phyloP scores from a whole-genome alignment of 2,329 filamentous ascomycete genomes.

The Aspergillus oerlinghausenensis region DNA sequence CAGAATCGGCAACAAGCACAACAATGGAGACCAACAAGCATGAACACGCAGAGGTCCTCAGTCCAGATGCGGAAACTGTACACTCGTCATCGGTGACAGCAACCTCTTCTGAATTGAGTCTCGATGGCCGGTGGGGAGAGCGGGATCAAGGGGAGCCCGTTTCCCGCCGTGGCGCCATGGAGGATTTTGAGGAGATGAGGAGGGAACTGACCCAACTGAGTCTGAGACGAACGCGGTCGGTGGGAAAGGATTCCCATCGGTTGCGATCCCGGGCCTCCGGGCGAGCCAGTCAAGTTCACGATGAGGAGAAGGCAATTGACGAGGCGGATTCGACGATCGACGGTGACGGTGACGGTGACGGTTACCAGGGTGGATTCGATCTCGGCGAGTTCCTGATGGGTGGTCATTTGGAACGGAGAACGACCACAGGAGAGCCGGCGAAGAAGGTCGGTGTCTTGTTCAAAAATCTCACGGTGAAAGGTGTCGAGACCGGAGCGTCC shows the following conservation, averaged over 20 bases:
- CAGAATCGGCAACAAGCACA: slow-evolving; percentile 5
- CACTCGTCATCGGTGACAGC: not conserved
- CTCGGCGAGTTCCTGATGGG: slow-evolving; percentile 67
- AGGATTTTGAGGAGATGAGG: slow-evolving; percentile 56
- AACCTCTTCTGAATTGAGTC: slow-evolving; percentile 10
- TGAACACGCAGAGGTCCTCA: not conserved
- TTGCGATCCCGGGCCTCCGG: slow-evolving; percentile 20
- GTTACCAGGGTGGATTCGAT: slow-evolving; percentile 52
- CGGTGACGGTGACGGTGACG: slow-evolving; percentile 18
- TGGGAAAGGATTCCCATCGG: slow-evolving; percentile 23
- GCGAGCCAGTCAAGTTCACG: slow-evolving; percentile 26
- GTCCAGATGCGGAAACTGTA: not conserved
- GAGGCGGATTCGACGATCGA: slow-evolving; percentile 17
- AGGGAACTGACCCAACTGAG: slow-evolving; percentile 53
- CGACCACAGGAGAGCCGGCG: slow-evolving; percentile 57
- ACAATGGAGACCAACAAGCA: slow-evolving; percentile 2
- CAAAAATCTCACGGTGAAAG: slow-evolving; percentile 71
- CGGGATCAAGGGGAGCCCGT: slow-evolving; percentile 52
- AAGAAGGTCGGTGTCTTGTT: slow-evolving; percentile 77
- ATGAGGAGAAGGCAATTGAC: slow-evolving; percentile 48
- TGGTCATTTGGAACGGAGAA: slow-evolving; percentile 70
- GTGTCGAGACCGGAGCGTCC: slow-evolving; percentile 60
- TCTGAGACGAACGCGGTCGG: slow-evolving; percentile 33
- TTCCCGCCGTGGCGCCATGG: slow-evolving; percentile 51
- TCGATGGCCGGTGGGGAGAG: slow-evolving; percentile 60